These are phyloP conservation scores for Brachypodium distachyon DNA, from an alignment of 202 grass and related monocot genomes.

Conservation along the genomic window DNA sequence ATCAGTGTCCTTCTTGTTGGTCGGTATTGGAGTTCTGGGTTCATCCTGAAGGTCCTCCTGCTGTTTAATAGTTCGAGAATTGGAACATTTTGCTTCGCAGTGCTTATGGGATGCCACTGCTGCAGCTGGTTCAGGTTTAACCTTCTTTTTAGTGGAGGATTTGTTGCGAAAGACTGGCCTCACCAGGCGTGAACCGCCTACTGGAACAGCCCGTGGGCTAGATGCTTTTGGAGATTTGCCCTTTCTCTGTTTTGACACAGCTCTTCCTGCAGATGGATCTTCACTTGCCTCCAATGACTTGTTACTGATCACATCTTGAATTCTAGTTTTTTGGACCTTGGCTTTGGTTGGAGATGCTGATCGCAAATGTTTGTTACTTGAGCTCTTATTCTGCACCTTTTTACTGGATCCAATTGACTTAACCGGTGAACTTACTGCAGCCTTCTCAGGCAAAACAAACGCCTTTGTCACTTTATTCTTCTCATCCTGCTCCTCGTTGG, in stretches of 20 bases:
- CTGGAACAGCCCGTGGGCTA: conserved; percentile 42
- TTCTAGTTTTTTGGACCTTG: conserved; percentile 69
- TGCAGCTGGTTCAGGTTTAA: conserved; percentile 59
- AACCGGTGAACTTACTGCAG: conserved; percentile 9
- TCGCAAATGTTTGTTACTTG: conserved; percentile 40
- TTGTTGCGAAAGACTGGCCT: conserved; percentile 65
- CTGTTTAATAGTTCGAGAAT: conserved; percentile 17
- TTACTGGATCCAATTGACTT: conserved; percentile 19
- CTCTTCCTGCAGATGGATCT: conserved; percentile 15
- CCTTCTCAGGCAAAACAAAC: conserved; percentile 51
- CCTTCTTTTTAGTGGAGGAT: conserved; percentile 69
- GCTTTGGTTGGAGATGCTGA: conserved; percentile 43
- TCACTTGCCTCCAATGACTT: conserved; percentile 33
- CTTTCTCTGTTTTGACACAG: conserved; percentile 38
- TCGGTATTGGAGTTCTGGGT: conserved; percentile 36
- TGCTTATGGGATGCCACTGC: conserved; percentile 5
- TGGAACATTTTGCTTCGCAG: conserved; percentile 36
- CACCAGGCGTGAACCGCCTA: conserved; percentile 43
- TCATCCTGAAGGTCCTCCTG: conserved; percentile 32
- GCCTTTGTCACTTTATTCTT: conserved; percentile 41
- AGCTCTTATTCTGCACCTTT: conserved; percentile 27
- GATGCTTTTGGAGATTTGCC: conserved; percentile 57
- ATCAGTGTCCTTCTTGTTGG: conserved; percentile 22
- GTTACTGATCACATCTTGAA: conserved; percentile 76
- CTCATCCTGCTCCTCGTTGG: conserved; percentile 28